Evolutionary conservation across 495 filamentous ascomycete species (phyloP).

Genomic region (Parmelia sp.): DNA sequence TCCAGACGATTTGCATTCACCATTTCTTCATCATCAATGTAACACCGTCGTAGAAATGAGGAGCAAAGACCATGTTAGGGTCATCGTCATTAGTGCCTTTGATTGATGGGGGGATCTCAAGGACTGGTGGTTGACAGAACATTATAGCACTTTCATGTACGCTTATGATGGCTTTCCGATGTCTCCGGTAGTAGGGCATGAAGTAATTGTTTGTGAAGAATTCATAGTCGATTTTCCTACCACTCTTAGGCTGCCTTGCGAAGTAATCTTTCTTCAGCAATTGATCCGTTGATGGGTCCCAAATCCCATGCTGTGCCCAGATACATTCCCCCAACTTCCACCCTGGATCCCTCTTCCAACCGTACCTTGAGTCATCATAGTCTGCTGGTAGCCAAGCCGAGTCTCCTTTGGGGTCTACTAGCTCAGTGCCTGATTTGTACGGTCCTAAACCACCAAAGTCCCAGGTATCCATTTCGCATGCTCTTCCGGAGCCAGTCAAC

Average conservation of each 20-base stretch:
- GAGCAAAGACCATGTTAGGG: slow-evolving; percentile 81
- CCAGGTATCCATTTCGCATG: slow-evolving; percentile 85
- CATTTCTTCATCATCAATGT: slow-evolving; percentile 97
- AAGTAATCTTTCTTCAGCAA: slow-evolving; percentile 87
- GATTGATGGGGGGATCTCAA: slow-evolving; percentile 83
- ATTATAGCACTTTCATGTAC: slow-evolving; percentile 77
- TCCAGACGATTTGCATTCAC: slow-evolving; percentile 35
- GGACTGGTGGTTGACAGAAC: slow-evolving; percentile 84
- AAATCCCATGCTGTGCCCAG: slow-evolving; percentile 96
- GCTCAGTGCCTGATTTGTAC: slow-evolving; percentile 71
- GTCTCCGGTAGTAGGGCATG: slow-evolving; percentile 74
- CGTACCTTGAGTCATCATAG: slow-evolving; percentile 81
- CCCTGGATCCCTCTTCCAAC: slow-evolving; percentile 76
- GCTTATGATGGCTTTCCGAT: slow-evolving; percentile 62
- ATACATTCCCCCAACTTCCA: slow-evolving; percentile 92
- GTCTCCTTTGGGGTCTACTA: slow-evolving; percentile 85
- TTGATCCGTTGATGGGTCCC: slow-evolving; percentile 75
- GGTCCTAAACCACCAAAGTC: slow-evolving; percentile 90
- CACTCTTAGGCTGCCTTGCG: slow-evolving; percentile 61
- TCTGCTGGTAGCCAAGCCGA: slow-evolving; percentile 72
- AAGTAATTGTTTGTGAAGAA: slow-evolving; percentile 87
- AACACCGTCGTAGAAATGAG: slow-evolving; percentile 94
- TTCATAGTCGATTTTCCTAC: slow-evolving; percentile 67
- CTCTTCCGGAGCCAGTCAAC: slow-evolving; percentile 77
- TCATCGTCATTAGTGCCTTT: slow-evolving; percentile 88